Evolutionary conservation across 225 moss, liverwort and hornwort species (phyloP).

Genomic region (Pseudisothecium myosuroides): DNA sequence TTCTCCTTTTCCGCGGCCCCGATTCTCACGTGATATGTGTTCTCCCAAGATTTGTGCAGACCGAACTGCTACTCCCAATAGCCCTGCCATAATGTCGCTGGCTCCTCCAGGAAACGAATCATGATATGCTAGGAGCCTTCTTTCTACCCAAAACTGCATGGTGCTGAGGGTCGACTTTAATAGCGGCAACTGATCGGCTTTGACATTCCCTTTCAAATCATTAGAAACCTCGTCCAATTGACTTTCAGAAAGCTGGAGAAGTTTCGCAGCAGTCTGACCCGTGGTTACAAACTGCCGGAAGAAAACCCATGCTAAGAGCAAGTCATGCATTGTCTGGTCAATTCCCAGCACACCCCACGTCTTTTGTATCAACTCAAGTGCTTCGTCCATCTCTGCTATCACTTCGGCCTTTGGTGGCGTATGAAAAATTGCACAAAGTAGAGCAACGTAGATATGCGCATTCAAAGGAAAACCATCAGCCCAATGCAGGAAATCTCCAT

Average conservation of each 20-base stretch:
- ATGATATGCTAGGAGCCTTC: conserved; percentile 78
- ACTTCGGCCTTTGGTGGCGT: conserved; percentile 37
- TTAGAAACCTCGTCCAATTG: conserved; percentile 59
- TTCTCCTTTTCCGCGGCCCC: conserved; percentile 40
- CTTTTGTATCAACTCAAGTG: conserved; percentile 69
- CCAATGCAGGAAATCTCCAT: conserved; percentile 74
- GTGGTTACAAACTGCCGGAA: conserved; percentile 69
- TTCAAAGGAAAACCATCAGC: conserved; percentile 95
- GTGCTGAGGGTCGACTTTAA: conserved; percentile 46
- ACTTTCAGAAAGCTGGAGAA: conserved; percentile 54
- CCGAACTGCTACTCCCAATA: conserved; percentile 54
- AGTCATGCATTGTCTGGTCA: conserved; percentile 62
- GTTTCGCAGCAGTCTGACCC: conserved; percentile 42
- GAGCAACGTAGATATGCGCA: conserved; percentile 61
- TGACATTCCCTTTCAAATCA: conserved; percentile 42
- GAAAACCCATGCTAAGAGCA: conserved; percentile 78
- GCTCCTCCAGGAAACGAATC: conserved; percentile 76
- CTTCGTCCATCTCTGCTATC: conserved; percentile 62
- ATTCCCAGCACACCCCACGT: conserved; percentile 91
- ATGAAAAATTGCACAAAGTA: conserved; percentile 58
- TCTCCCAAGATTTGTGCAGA: conserved; percentile 63
- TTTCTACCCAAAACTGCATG: conserved; percentile 76
- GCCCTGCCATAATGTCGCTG: conserved; percentile 58
- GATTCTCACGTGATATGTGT: conserved; percentile 30
- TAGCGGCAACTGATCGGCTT: conserved; percentile 39